A percentile compares a stretch with the other conserved stretches of the same genome.
These are phyloP conservation scores for Mortierella hygrophila DNA, from an alignment of 192 early-diverging fungal species.

Conservation along the genomic window DNA sequence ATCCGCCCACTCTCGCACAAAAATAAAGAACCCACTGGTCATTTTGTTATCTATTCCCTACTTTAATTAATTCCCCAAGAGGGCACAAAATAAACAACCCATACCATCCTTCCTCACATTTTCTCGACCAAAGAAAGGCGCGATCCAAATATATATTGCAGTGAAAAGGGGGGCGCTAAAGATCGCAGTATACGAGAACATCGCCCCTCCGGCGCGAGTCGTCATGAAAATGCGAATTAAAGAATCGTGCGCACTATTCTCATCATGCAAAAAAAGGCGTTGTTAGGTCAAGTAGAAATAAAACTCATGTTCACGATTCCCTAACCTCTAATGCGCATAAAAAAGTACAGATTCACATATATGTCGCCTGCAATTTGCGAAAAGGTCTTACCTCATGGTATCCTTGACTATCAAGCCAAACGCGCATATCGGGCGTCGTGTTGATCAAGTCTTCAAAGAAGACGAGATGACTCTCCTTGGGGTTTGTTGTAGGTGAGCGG, in stretches of 20 bases:
- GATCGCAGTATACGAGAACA: constrained; percentile 78
- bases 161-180: neutral
- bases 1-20: neutral
- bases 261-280: neutral
- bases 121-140: too few species aligned
- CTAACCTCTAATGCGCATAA: too few species aligned
- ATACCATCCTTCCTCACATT: neutral
- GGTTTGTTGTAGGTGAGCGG: neutral
- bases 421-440: constrained; percentile 38
- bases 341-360: too few species aligned
- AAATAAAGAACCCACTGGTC: neutral
- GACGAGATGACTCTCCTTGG: constrained; percentile 72
- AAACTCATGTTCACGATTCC: neutral
- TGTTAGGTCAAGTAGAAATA: neutral
- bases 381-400: constrained; percentile 68
- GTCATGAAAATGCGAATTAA: constrained; percentile 91
- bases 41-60: neutral
- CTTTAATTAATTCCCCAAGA: too few species aligned
- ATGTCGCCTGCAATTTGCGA: neutral
- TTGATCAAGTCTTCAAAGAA: constrained; percentile 77
- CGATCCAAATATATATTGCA: neutral
- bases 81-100: neutral
- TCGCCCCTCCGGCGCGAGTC: constrained; percentile 85
- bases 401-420: constrained; percentile 52
- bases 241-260: constrained; percentile 83